Percentiles rank a stretch among this genome's conserved stretches.
Conservation (phyloP, 2,329 filamentous ascomycete species). For the Colletotrichum cereale region DNA sequence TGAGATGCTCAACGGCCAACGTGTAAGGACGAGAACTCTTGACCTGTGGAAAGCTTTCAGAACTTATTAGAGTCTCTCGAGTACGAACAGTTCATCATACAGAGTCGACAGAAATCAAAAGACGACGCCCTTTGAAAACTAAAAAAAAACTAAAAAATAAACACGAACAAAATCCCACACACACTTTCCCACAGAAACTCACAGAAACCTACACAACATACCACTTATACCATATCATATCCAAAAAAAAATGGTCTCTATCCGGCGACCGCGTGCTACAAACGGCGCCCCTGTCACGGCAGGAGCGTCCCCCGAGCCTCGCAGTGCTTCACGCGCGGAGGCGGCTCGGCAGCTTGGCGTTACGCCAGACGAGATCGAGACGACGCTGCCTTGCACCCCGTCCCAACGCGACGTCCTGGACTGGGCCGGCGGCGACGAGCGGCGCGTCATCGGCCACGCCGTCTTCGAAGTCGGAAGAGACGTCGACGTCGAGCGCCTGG, state of each 20-base stretch:
- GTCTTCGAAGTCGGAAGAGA: background rate
- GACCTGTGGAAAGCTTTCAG: background rate
- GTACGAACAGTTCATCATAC: background rate
- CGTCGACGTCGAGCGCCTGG: background rate
- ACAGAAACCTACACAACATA: background rate
- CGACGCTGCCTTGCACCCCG: background rate
- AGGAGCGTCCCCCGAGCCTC: background rate
- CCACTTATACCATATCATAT: background rate
- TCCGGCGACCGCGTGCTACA: background rate
- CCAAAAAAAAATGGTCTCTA: background rate
- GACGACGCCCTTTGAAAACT: background rate
- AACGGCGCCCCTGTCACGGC: background rate
- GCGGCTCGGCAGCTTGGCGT: background rate
- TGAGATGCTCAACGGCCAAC: background rate
- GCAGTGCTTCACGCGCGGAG: background rate
- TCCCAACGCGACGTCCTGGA: background rate
- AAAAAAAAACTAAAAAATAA: background rate
- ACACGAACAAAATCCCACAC: background rate
- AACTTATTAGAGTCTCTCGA: background rate
- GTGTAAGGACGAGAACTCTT: background rate
- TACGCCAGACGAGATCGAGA: background rate
- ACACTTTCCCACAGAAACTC: background rate
- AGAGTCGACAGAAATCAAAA: background rate
- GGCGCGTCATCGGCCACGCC: background rate
- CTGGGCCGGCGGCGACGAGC: background rate